Base-by-base conservation (phyloP, 345 rosid species). In the Triadica sebifera region DNA sequence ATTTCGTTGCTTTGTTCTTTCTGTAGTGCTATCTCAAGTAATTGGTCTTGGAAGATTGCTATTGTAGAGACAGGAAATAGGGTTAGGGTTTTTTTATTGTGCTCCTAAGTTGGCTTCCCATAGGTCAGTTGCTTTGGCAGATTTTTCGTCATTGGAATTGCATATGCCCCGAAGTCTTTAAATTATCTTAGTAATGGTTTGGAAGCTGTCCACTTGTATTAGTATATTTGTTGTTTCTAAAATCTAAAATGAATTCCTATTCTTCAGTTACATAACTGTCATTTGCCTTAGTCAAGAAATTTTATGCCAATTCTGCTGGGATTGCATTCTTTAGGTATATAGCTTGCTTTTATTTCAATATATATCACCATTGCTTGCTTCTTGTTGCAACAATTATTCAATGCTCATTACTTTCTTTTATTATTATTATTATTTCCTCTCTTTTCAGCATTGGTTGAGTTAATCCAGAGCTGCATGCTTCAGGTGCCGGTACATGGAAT, bases 391-490 rank as follows among this genome's bases (percentile, higher is more conserved):
- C 11, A 22, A 24, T 25, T 38, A 39, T 38, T 49, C 49, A 25
- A 71, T 38, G 11, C 70, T 71, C 13, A 56, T 22, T 51, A 12
- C n/a, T 66, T 46, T 5, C n/a, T 19, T 45, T 2, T 1, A 29
- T 29, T 29, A 29, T 1, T 45, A 56, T 24, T 34, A 3, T n/a
- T 22, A 1, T 12, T 17, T 67, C 34, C 9, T 25, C n/a, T n/a
- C 51, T 37, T 29, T 74, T 57, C 91, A 94, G 96, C 87, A 94
- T 94, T 77, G 98, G 98, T 15, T 86, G 78, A 82, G 97, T 94
- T 69, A 90, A 91, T 75, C 94, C 93, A 68, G 94, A 94, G 85
- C 92, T 94, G 39, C 89, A 91, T 83, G 94, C 97, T 78, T 82
- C 92, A 76, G 96, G 86, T 61, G 84, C 87, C 69, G 86, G 91